Evolutionary conservation across 2,329 filamentous ascomycete genomes (phyloP), one percentile per base, ranked within the genome.

Genomic region (Alternaria viburni): DNA sequence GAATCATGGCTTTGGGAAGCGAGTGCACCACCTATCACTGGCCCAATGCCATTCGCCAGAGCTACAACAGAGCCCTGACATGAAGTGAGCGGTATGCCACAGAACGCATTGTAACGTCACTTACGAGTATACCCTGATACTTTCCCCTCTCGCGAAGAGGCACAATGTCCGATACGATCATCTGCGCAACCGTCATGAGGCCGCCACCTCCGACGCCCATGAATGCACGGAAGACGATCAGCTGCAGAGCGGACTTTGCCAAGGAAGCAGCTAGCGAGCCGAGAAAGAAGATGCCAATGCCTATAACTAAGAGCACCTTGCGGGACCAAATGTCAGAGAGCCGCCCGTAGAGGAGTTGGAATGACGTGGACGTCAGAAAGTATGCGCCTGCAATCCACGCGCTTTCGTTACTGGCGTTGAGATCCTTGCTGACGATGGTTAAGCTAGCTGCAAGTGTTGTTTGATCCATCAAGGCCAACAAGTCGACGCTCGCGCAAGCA

Each of bases 191-290:
- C 21, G 73, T 77, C 59, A 83, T 85, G 52, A 90, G 84, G 12
- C 89, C 89, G 3, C 89, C 89, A 51, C 85, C 86, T 9, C 87
- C 88, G n/a, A 90, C 81, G 51, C 89, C 89, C n/a, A 88, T 85
- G 23, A 74, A 73, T 4, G 83, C 88, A 43, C 89, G 83, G 71
- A 89, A 90, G 13, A 86, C 81, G 75, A 90, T 90, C 30, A 91
- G 59, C 54, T 71, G 68, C 2, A 71, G 82, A 78, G 87, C 86
- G 15, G 85, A 81, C 2, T 84, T 82, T 63, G 83, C 88, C 36
- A 83, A 80, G 0, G 87, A 83, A 21, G 73, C 88, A 88, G 4
- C 89, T 78, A 63, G 90, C 73, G 73, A 90, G 86, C 11, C 85
- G 85, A 36, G 89, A 61, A 72, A 71, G 54, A 71, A 71, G 4